These are phyloP conservation scores for Penicillium pancosmium DNA, from an alignment of 495 filamentous ascomycete genomes.

Conservation along the genomic window DNA sequence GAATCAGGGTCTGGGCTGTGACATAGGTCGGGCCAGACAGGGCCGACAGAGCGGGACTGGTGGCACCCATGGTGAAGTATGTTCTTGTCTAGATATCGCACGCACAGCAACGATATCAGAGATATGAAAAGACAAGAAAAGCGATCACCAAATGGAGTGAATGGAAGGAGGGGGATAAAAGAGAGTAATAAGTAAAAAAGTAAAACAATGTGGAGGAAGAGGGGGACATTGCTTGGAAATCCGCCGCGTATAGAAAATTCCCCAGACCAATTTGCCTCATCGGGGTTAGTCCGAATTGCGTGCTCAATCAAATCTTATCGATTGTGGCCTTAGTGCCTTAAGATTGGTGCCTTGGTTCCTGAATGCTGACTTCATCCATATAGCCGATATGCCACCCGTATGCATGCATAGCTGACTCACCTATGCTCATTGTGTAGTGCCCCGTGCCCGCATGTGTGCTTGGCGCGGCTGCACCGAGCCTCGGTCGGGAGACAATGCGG, in stretches of 20 bases:
- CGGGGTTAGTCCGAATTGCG: slow-evolving; percentile 44
- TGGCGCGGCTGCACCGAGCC: slow-evolving; percentile 21
- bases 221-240: slow-evolving; percentile 18
- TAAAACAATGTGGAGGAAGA: slow-evolving; percentile 27
- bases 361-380: neutral
- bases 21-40: slow-evolving; percentile 89
- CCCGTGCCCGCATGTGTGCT: neutral
- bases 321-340: slow-evolving; percentile 15
- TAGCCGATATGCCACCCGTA: neutral
- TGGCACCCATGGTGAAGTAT: slow-evolving; percentile 40
- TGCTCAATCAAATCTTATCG: slow-evolving; percentile 48
- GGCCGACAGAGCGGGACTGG: slow-evolving; percentile 51
- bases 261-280: slow-evolving; percentile 37
- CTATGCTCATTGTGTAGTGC: neutral
- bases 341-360: neutral
- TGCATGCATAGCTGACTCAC: slow-evolving; percentile 4
- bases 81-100: slow-evolving; percentile 36
- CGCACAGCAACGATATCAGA: slow-evolving; percentile 12
- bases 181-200: slow-evolving; percentile 16
- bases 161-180: slow-evolving; percentile 25
- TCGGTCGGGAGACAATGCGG: slow-evolving; percentile 26
- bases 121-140: slow-evolving; percentile 30
- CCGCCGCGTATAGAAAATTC: slow-evolving; percentile 36
- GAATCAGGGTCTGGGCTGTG: slow-evolving; percentile 87
- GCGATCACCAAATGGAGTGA: slow-evolving; percentile 18